Evolutionary conservation across 371 early-diverging fungal species (phyloP), one percentile per base, ranked within the genome.

Genomic region (Umbelopsis sp.): DNA sequence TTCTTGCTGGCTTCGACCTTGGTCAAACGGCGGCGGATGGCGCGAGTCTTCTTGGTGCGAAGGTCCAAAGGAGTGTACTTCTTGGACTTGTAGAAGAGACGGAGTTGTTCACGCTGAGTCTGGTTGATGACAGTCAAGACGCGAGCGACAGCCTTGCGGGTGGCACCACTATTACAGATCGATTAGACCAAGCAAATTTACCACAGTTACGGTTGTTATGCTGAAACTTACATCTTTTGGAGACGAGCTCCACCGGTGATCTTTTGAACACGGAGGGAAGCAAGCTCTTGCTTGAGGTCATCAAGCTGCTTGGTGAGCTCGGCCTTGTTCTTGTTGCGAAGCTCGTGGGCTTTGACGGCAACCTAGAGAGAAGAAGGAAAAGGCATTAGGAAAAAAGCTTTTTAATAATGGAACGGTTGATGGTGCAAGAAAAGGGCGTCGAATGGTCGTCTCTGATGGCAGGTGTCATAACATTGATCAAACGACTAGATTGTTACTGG

Each of bases 1-100:
- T 89, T 91, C 73, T 72, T 72, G 66, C 85, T 72, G 65, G 78
- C 78, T 84, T 95, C 93, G 71, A 72, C 63, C 75, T 80, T 75
- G 85, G 95, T 93, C 82, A 97, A 84, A 69, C 90, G 91, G 74
- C 96, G 93, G 69, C 97, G 95, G 81, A 96, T 91, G 70, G 97
- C 97, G 73, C 97, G 93, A 71, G 97, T 97, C 91, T 93, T 93
- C 93, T 97, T 97, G 79, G 80, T 83, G 74, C 97, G 93, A 81
- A 97, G 90, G 79, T 96, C 96, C 70, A 93, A 82, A 69, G 96
- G 97, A 63, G 87, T 72, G 89, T 91, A 90, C 89, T 95, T 96
- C 88, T 93, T 94, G 75, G 89, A 89, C 76, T 89, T 87, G 89
- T 92, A 94, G 82, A 86, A 86, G 67, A 85, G 75, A 70, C 91